Percentiles rank a stretch among this genome's conserved stretches.
These are phyloP conservation scores for Juncus effusus DNA, from an alignment of 176 grass and related monocot species.

Conservation along the genomic window DNA sequence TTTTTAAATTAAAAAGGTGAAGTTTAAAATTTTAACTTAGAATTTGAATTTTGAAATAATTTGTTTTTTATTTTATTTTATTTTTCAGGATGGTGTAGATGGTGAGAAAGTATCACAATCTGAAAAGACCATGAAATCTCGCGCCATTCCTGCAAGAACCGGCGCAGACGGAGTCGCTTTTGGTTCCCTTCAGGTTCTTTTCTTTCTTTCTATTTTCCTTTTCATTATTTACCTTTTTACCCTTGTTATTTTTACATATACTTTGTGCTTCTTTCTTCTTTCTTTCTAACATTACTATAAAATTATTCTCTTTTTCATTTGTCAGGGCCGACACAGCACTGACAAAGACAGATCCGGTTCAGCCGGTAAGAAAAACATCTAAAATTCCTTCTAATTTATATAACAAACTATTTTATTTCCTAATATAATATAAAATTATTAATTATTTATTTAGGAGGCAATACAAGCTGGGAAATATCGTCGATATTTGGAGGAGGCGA, in stretches of 20 bases:
- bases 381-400: no score
- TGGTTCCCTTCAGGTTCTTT: slow-evolving; percentile 68
- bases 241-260: neutral
- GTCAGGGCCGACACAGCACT: slow-evolving; percentile 56
- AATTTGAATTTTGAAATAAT: no score
- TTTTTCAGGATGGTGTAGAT: slow-evolving; percentile 71
- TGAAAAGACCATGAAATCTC: slow-evolving; percentile 69
- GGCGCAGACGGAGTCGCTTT: slow-evolving; percentile 72
- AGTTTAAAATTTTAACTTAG: no score
- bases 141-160: slow-evolving; percentile 57
- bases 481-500: slow-evolving; percentile 79
- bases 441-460: slow-evolving; percentile 10
- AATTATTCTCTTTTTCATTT: slow-evolving; percentile 12
- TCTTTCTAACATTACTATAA: neutral
- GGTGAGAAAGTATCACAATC: slow-evolving; percentile 52
- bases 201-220: slow-evolving; percentile 20
- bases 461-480: slow-evolving; percentile 66
- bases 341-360: slow-evolving; percentile 79
- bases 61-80: no score
- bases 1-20: no score
- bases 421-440: neutral
- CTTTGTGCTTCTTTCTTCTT: neutral
- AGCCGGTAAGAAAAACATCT: slow-evolving; percentile 50
- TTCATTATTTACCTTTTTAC: neutral
- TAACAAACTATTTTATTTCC: slow-evolving; percentile 4